Base-by-base conservation (phyloP, 2,329 filamentous ascomycete genomes). In the Venturia carpophila region DNA sequence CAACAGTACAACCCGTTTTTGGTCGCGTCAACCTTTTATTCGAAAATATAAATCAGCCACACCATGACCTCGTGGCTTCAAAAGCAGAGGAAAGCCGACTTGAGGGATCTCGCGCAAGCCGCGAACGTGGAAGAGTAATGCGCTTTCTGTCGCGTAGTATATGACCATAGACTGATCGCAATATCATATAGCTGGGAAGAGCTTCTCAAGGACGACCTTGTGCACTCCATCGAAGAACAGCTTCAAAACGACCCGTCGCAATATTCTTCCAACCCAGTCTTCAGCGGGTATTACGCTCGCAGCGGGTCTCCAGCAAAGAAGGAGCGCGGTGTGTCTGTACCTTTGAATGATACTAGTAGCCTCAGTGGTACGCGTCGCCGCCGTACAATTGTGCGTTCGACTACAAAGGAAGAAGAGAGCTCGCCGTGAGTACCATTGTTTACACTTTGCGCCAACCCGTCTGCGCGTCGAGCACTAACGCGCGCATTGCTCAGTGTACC, bases 71-170 rank as follows among this genome's bases (percentile, higher is more conserved):
- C 86, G 70, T 96, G 89, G 85, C 82, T 96, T 74, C 84, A 87
- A 76, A 83, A 84, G 75, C 89, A 94, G 83, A 88, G 89, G 80
- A 96, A 96, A 82, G 82, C 82, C 71, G 90, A 93, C 69, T 84
- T 96, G 65, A 76, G 85, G 70, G 87, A 90, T 68, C 81, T 95
- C 68, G 90, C 91, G 67, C 84, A 90, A 69, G 78, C 82, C 60
- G 83, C 89, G 68, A 88, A 88, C 66, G 79, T 93, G 64, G 82
- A 47, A 42, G 64, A 55, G 58, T 62, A 64, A 63, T 30, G 55
- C 55, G 30, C 37, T 49, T 21, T 63, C 15, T 62, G 30, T 37
- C 47, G 56, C 55, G 62, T 55, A 56, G 52, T 66, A 17, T 13
- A 15, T 66, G 66, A 66, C 67, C 66, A 62, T 66, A 55, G 67